Evolutionary conservation across 805 yeast genomes (phyloP).

Genomic region (Wickerhamomyces sydowiorum): DNA sequence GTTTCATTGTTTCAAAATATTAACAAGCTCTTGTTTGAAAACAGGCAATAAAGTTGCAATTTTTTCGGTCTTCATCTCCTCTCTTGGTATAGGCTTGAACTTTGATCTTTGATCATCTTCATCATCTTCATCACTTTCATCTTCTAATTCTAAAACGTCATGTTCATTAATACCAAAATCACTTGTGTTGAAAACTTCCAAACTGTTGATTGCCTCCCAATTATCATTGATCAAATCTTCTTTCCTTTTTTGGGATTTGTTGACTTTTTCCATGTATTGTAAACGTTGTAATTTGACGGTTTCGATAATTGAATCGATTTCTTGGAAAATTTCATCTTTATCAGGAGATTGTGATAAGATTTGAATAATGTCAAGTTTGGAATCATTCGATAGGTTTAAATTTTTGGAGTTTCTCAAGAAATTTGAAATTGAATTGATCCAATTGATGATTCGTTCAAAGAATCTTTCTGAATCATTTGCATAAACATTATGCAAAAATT

Average conservation of each 20-base stretch:
- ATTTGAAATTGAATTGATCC: slow-evolving; percentile 66
- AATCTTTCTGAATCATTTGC: slow-evolving; percentile 65
- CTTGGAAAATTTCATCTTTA: slow-evolving; percentile 25
- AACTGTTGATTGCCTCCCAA: slow-evolving; percentile 38
- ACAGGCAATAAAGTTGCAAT: not conserved
- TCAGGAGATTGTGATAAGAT: slow-evolving; percentile 25
- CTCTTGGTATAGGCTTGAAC: not conserved
- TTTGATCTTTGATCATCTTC: not conserved
- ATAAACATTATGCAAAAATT: slow-evolving; percentile 78
- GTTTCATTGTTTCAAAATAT: not conserved
- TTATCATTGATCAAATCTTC: slow-evolving; percentile 28
- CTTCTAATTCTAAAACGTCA: slow-evolving; percentile 38
- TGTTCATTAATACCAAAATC: slow-evolving; percentile 46
- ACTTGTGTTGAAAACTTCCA: slow-evolving; percentile 34
- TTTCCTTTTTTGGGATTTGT: slow-evolving; percentile 17
- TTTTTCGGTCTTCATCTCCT: not conserved
- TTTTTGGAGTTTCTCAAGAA: slow-evolving; percentile 59
- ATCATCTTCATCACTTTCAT: slow-evolving; percentile 17
- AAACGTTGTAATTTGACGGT: slow-evolving; percentile 30
- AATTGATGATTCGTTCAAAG: slow-evolving; percentile 63
- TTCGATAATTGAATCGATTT: slow-evolving; percentile 32
- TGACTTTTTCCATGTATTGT: slow-evolving; percentile 23
- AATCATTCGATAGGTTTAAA: slow-evolving; percentile 23
- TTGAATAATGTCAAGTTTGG: slow-evolving; percentile 39
- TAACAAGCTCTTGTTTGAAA: not conserved